Evolutionary conservation across 2,329 filamentous ascomycete genomes (phyloP).

Genomic region (Exophiala bonariae): DNA sequence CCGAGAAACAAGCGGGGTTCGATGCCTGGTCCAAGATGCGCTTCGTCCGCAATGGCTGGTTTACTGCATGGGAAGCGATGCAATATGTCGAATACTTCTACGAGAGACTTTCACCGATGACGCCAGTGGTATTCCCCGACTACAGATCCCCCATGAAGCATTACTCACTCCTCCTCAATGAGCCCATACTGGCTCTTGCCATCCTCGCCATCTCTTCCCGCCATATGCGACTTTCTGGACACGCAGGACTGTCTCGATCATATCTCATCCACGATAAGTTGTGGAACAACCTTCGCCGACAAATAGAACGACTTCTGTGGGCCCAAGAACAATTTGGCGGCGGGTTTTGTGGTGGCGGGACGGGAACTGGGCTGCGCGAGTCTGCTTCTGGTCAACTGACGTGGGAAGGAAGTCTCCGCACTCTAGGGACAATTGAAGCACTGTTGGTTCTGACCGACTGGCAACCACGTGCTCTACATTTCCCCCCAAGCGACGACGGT

Average conservation of each 20-base stretch:
- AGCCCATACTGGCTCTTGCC: slow-evolving; percentile 89
- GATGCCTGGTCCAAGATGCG: slow-evolving; percentile 88
- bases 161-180: slow-evolving; percentile 76
- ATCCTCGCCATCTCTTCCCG: slow-evolving; percentile 88
- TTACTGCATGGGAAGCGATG: slow-evolving; percentile 89
- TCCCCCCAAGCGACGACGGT: slow-evolving; percentile 71
- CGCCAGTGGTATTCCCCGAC: slow-evolving; percentile 88
- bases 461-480: slow-evolving; percentile 93
- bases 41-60: slow-evolving; percentile 96
- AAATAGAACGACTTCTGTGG: slow-evolving; percentile 94
- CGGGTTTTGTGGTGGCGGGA: slow-evolving; percentile 74
- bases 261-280: slow-evolving; percentile 93
- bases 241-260: slow-evolving; percentile 78
- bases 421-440: slow-evolving; percentile 90
- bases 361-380: slow-evolving; percentile 60
- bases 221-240: slow-evolving; percentile 76
- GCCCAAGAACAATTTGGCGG: slow-evolving; percentile 94
- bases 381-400: slow-evolving; percentile 58
- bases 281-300: slow-evolving; percentile 89
- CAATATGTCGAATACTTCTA: slow-evolving; percentile 97
- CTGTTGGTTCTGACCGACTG: slow-evolving; percentile 93
- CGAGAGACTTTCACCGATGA: slow-evolving; percentile 83
- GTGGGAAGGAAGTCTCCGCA: slow-evolving; percentile 76
- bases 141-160: slow-evolving; percentile 82
- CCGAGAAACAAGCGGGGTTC: slow-evolving; percentile 62